These are phyloP conservation scores for Vitellaria paradoxa DNA, from an alignment of 179 eudicot genomes.

Conservation along the genomic window DNA sequence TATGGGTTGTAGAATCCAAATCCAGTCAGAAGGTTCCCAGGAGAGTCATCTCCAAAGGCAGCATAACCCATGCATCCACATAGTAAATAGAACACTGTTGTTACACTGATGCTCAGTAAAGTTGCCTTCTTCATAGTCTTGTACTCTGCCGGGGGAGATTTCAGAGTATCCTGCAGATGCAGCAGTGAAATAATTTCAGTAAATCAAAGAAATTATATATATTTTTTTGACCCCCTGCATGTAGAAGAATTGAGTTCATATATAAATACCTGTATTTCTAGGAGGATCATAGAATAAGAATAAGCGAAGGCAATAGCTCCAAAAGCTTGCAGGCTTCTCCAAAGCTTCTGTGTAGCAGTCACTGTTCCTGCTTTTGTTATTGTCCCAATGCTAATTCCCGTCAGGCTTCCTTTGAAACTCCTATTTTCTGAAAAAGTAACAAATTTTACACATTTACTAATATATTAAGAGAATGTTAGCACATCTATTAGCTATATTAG, in stretches of 20 bases:
- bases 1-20: slow-evolving; percentile 36
- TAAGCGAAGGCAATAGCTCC: slow-evolving; percentile 77
- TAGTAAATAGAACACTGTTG: slow-evolving; percentile 31
- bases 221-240: background rate
- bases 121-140: slow-evolving; percentile 42
- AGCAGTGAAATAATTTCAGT: background rate
- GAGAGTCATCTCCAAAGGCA: slow-evolving; percentile 34
- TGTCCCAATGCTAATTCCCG: slow-evolving; percentile 47
- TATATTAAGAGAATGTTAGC: background rate
- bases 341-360: slow-evolving; percentile 54
- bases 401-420: slow-evolving; percentile 50
- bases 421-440: slow-evolving; percentile 35
- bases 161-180: slow-evolving; percentile 26
- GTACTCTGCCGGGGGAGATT: slow-evolving; percentile 35
- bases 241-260: background rate
- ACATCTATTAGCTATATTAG: background rate
- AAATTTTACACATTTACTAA: background rate
- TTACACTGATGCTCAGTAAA: slow-evolving; percentile 23
- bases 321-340: slow-evolving; percentile 73
- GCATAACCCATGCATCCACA: slow-evolving; percentile 48
- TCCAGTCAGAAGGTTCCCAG: slow-evolving; percentile 34
- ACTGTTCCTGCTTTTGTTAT: slow-evolving; percentile 38
- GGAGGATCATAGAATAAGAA: slow-evolving; percentile 61
- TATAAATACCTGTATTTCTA: slow-evolving; percentile 53
- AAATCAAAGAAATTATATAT: background rate